phyloP scores from a whole-genome alignment of 495 filamentous ascomycete genomes.

The Penicillium atrosanguineum region DNA sequence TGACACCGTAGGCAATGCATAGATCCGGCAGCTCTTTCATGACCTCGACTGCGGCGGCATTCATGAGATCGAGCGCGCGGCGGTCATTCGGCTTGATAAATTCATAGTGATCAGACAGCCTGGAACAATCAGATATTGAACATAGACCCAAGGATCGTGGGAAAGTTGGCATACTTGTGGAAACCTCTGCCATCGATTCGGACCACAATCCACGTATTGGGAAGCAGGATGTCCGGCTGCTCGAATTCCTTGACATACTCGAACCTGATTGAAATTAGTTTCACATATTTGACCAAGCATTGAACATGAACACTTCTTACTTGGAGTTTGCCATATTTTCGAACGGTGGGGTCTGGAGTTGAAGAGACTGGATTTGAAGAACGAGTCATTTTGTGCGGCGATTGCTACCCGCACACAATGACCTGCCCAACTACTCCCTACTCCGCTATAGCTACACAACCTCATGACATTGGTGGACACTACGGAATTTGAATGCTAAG shows the following conservation, averaged over 20 bases:
- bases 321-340: constrained; percentile 63
- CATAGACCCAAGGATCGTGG: background rate
- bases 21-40: constrained; percentile 84
- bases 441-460: background rate
- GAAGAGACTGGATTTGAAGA: constrained; percentile 5
- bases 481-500: background rate
- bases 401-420: constrained; percentile 15
- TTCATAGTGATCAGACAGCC: constrained; percentile 74
- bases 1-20: constrained; percentile 83
- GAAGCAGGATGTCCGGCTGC: constrained; percentile 72
- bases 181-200: constrained; percentile 91
- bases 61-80: constrained; percentile 89
- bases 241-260: constrained; percentile 94
- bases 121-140: constrained; percentile 27
- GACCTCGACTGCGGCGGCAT: constrained; percentile 78
- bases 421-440: constrained; percentile 2
- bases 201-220: constrained; percentile 91
- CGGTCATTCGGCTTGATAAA: constrained; percentile 93
- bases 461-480: background rate
- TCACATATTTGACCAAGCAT: background rate
- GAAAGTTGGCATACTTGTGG: constrained; percentile 63
- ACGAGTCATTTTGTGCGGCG: constrained; percentile 26
- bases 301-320: constrained; percentile 27
- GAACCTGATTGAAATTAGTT: constrained; percentile 53
- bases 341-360: constrained; percentile 5